Conservation (phyloP, 495 filamentous ascomycete species). For the Tuber melanosporum region DNA sequence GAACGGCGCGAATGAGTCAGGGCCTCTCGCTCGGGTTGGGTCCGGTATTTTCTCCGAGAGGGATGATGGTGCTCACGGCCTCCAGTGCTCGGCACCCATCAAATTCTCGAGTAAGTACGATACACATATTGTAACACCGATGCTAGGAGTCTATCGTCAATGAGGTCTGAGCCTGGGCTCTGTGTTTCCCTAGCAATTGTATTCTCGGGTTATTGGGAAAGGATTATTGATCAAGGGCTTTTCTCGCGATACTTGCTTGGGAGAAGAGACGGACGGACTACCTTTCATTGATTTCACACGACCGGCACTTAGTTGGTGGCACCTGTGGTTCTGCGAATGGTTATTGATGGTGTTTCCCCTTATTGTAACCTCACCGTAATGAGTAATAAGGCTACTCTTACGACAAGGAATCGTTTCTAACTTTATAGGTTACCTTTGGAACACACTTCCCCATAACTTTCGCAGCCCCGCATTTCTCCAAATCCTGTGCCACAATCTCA, state of each 20-base stretch:
- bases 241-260: background rate
- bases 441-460: conserved; percentile 42
- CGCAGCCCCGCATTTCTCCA: conserved; percentile 40
- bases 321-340: background rate
- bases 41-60: background rate
- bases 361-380: background rate
- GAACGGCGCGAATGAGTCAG: background rate
- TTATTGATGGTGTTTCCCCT: background rate
- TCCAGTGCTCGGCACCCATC: background rate
- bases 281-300: background rate
- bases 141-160: background rate
- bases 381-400: background rate
- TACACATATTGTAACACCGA: background rate
- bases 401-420: conserved; percentile 39
- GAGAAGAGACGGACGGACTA: background rate
- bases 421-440: conserved; percentile 45
- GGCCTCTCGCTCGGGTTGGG: background rate
- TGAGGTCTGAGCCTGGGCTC: background rate
- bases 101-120: background rate
- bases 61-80: background rate
- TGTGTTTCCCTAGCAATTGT: background rate
- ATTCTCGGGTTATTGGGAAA: background rate
- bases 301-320: background rate
- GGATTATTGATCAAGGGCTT: background rate
- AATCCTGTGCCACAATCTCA: conserved; percentile 42